phyloP scores from a whole-genome alignment of 2,329 filamentous ascomycete species.

The Talaromyces marneffei region DNA sequence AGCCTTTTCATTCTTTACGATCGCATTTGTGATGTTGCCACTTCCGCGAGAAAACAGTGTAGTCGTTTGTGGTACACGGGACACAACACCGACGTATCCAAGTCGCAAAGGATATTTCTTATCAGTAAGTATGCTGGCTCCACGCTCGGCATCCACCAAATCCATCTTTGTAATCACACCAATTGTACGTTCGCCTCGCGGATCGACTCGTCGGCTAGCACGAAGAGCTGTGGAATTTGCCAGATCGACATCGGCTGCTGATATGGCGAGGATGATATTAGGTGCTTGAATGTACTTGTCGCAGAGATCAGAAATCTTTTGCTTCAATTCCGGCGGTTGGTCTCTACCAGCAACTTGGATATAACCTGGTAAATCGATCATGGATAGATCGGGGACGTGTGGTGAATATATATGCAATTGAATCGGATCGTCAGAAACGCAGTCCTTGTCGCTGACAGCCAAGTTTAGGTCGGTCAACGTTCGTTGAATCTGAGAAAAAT shows the following conservation, averaged over 20 bases:
- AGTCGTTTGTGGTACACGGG: constrained; percentile 61
- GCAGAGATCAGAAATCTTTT: constrained; percentile 91
- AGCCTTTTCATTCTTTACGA: constrained; percentile 79
- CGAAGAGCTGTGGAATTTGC: constrained; percentile 91
- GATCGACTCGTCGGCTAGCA: constrained; percentile 86
- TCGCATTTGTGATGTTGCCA: constrained; percentile 71
- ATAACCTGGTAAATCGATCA: constrained; percentile 95
- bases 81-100: constrained; percentile 93
- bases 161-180: constrained; percentile 99
- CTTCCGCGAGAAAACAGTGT: constrained; percentile 79
- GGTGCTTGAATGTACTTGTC: constrained; percentile 97
- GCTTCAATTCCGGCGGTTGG: constrained; percentile 84
- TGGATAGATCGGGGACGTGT: constrained; percentile 86
- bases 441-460: constrained; percentile 83
- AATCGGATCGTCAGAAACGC: constrained; percentile 94
- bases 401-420: constrained; percentile 93
- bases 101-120: constrained; percentile 91
- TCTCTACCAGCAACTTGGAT: constrained; percentile 92
- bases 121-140: constrained; percentile 72
- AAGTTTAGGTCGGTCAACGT: constrained; percentile 92
- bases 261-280: constrained; percentile 95
- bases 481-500: constrained; percentile 76
- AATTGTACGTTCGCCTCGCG: constrained; percentile 89
- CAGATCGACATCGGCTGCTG: constrained; percentile 92
- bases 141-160: constrained; percentile 76